phyloP scores from a whole-genome alignment of 495 filamentous ascomycete species.

The Neurospora terricola region DNA sequence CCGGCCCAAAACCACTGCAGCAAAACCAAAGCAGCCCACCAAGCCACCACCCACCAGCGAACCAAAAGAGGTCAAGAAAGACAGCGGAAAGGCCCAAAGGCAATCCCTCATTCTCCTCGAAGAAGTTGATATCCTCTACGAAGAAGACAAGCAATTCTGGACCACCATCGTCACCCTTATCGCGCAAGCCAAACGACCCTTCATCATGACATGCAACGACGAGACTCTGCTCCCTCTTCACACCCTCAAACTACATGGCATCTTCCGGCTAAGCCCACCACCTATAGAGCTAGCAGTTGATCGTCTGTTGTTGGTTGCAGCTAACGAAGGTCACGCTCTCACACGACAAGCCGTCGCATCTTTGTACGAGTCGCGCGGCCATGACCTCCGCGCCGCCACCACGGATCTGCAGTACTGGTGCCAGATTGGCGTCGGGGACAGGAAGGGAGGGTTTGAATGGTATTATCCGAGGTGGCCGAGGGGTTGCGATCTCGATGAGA shows the following conservation, averaged over 20 bases:
- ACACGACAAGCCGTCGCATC: constrained; percentile 51
- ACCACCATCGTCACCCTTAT: constrained; percentile 66
- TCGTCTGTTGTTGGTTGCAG: constrained; percentile 72
- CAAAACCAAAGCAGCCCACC: constrained; percentile 19
- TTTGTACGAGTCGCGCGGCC: constrained; percentile 55
- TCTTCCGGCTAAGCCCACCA: constrained; percentile 69
- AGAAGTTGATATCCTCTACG: constrained; percentile 88
- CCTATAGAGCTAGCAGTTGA: constrained; percentile 62
- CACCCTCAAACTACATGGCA: constrained; percentile 66
- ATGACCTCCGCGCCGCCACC: constrained; percentile 74
- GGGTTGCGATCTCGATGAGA: constrained; percentile 53
- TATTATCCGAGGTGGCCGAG: constrained; percentile 66
- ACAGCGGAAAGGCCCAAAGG: constrained; percentile 54
- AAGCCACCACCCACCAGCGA: constrained; percentile 5
- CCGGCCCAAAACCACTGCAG: constrained; percentile 32
- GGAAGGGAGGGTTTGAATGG: constrained; percentile 83
- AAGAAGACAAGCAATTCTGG: constrained; percentile 96
- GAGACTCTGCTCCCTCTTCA: constrained; percentile 65
- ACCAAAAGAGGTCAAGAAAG: constrained; percentile 26
- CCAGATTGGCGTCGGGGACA: constrained; percentile 88
- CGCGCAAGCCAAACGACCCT: constrained; percentile 73
- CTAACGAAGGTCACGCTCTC: constrained; percentile 83
- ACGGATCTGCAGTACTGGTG: constrained; percentile 92
- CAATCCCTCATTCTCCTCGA: constrained; percentile 93
- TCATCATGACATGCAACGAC: constrained; percentile 91